A percentile compares a stretch with the other conserved stretches of the same genome.
These are phyloP conservation scores for Chaetomium tenue DNA, from an alignment of 495 filamentous ascomycete species.

Conservation along the genomic window DNA sequence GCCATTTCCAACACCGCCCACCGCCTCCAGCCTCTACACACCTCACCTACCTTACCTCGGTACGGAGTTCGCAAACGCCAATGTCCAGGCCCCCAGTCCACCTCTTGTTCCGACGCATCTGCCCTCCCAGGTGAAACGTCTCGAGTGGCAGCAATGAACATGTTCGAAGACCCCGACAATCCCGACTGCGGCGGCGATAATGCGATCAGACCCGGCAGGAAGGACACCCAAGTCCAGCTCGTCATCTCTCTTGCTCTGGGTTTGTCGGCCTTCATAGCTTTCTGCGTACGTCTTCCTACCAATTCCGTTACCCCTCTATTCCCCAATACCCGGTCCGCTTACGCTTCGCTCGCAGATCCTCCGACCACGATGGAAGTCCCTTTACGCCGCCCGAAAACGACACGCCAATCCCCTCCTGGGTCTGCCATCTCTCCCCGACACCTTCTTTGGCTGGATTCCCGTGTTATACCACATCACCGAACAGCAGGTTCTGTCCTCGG, in stretches of 20 bases:
- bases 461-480: slow-evolving; percentile 85
- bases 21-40: too few species aligned
- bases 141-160: slow-evolving; percentile 26
- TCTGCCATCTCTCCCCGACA: slow-evolving; percentile 80
- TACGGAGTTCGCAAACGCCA: neutral
- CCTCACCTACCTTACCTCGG: neutral
- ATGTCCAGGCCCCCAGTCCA: neutral
- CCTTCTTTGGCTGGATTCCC: slow-evolving; percentile 92
- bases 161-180: slow-evolving; percentile 24
- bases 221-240: slow-evolving; percentile 53
- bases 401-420: slow-evolving; percentile 64
- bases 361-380: slow-evolving; percentile 84
- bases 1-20: neutral
- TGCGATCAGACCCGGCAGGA: slow-evolving; percentile 37
- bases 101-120: neutral
- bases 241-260: slow-evolving; percentile 52
- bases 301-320: neutral
- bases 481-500: slow-evolving; percentile 82
- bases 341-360: slow-evolving; percentile 51
- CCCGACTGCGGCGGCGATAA: slow-evolving; percentile 33
- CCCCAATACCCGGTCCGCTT: neutral
- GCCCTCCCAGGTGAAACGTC: slow-evolving; percentile 7
- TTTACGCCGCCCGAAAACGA: slow-evolving; percentile 87
- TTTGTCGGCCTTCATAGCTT: slow-evolving; percentile 51
- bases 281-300: slow-evolving; percentile 45